Conservation (phyloP, 2,329 filamentous ascomycete genomes). For the Claviceps paspali region DNA sequence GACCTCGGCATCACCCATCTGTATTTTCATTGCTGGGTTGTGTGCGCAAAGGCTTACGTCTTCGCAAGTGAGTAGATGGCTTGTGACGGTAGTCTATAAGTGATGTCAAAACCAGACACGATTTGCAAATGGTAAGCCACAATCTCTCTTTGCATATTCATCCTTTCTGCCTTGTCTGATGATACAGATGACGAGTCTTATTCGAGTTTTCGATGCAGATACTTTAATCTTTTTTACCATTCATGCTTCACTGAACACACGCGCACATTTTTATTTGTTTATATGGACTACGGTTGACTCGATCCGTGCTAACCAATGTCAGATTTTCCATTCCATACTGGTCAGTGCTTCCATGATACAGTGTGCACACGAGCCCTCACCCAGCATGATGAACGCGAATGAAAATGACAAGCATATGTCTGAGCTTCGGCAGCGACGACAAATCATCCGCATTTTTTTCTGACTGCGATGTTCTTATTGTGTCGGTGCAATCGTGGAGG, state of each 20-base stretch:
- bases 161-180: constrained; percentile 4
- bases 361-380: constrained; percentile 7
- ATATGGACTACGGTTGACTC: not conserved
- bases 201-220: constrained; percentile 57
- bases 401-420: constrained; percentile 97
- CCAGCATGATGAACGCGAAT: constrained; percentile 67
- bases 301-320: constrained; percentile 10
- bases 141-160: not conserved
- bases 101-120: too few relatives aligned
- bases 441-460: constrained; percentile 18
- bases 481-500: constrained; percentile 4
- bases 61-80: too few relatives aligned
- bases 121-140: not conserved
- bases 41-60: not conserved
- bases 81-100: too few relatives aligned
- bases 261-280: not conserved
- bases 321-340: not conserved
- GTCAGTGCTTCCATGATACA: constrained; percentile 10
- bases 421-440: constrained; percentile 46
- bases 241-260: constrained; percentile 45
- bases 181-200: constrained; percentile 60
- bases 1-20: constrained; percentile 29
- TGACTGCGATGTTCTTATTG: constrained; percentile 7
- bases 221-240: constrained; percentile 52
- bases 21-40: not conserved